These are phyloP conservation scores for Coprinopsis cinerea DNA, from an alignment of 768 basidiomycete species.

Conservation along the genomic window DNA sequence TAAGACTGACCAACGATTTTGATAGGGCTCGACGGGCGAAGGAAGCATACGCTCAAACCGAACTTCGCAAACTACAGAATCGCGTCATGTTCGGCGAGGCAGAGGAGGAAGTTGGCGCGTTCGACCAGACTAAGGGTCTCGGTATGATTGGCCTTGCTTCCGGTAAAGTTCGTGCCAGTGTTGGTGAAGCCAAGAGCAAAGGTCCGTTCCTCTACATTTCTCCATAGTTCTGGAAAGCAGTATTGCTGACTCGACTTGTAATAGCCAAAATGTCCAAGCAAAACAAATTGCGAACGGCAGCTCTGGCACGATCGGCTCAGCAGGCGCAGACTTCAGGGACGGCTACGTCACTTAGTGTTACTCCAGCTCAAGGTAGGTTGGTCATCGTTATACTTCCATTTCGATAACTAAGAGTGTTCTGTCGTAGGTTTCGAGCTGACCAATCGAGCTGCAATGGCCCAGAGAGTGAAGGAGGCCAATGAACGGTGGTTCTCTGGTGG, in stretches of 20 bases:
- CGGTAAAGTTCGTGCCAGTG: slow-evolving; percentile 84
- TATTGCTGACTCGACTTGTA: slow-evolving; percentile 8
- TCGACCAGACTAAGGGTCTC: slow-evolving; percentile 95
- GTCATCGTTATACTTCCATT: slow-evolving; percentile 1
- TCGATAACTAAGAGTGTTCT: slow-evolving; percentile 13
- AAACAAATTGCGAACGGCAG: slow-evolving; percentile 85
- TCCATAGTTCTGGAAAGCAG: not conserved
- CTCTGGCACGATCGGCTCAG: slow-evolving; percentile 73
- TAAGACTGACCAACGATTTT: not conserved
- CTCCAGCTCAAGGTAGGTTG: slow-evolving; percentile 83
- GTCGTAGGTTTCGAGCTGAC: slow-evolving; percentile 84
- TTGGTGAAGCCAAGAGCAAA: slow-evolving; percentile 86
- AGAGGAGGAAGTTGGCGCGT: slow-evolving; percentile 94
- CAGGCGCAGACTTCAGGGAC: slow-evolving; percentile 67
- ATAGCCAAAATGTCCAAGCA: slow-evolving; percentile 93
- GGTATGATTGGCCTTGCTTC: slow-evolving; percentile 91
- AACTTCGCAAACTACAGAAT: slow-evolving; percentile 94
- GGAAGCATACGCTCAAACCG: slow-evolving; percentile 95
- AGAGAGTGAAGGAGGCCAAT: slow-evolving; percentile 91
- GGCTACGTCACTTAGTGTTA: slow-evolving; percentile 88
- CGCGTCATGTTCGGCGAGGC: slow-evolving; percentile 93
- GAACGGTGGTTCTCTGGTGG: slow-evolving; percentile 93
- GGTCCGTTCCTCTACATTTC: slow-evolving; percentile 47
- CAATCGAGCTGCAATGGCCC: slow-evolving; percentile 81
- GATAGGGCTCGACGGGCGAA: slow-evolving; percentile 93